A percentile compares a stretch with the other conserved stretches of the same genome.
Evolutionary conservation across 2,329 filamentous ascomycete species (phyloP).

Genomic region (Juglanconis oblonga): DNA sequence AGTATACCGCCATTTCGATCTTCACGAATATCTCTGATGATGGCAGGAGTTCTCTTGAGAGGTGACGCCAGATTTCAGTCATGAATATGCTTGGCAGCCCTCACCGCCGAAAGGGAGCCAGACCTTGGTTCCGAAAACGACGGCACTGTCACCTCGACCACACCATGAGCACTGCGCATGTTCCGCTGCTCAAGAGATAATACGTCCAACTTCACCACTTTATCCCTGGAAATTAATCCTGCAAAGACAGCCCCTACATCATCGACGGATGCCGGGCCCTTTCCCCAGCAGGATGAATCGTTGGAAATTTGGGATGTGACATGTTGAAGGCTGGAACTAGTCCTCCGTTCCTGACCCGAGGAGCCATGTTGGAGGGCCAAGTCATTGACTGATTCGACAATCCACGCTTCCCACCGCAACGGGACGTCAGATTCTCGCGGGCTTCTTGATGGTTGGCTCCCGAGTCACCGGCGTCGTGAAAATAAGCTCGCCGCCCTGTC

Average conservation of each 20-base stretch:
- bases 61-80: background rate
- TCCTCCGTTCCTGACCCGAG: background rate
- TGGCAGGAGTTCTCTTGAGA: background rate
- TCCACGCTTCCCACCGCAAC: slow-evolving; percentile 3
- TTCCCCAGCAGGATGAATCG: background rate
- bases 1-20: slow-evolving; percentile 1
- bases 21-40: background rate
- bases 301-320: background rate
- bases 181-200: background rate
- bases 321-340: background rate
- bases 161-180: background rate
- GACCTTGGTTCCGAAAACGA: background rate
- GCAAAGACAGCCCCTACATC: too few relatives aligned
- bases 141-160: background rate
- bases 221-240: too few relatives aligned
- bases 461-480: slow-evolving; percentile 13
- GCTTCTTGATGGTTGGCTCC: slow-evolving; percentile 21
- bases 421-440: background rate
- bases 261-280: background rate
- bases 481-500: slow-evolving; percentile 18
- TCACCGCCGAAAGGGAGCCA: background rate
- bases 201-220: background rate
- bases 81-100: background rate
- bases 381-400: slow-evolving; percentile 29
- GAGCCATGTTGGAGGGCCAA: slow-evolving; percentile 23